phyloP scores from a whole-genome alignment of 1,284 basidiomycete species.

The Papiliotrema fonsecae region DNA sequence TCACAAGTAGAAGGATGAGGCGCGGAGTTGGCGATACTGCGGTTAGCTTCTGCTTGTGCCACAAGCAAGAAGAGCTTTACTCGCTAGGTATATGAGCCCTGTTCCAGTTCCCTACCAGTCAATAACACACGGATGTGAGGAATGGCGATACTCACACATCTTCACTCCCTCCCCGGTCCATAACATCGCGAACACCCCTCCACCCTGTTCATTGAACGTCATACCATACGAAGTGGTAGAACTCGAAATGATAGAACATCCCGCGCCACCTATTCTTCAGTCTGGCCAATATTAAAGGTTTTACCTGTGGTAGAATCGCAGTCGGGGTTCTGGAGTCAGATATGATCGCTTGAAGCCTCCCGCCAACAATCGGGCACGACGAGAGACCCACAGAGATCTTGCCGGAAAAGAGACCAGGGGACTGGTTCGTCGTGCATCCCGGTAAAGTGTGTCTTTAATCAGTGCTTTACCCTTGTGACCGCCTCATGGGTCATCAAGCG shows the following conservation, averaged over 20 bases:
- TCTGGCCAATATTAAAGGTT: neutral
- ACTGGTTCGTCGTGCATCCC: conserved; percentile 33
- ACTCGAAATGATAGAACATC: conserved; percentile 61
- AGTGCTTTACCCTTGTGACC: neutral
- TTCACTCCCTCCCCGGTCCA: conserved; percentile 65
- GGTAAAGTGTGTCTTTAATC: conserved; percentile 31
- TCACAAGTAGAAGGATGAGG: conserved; percentile 61
- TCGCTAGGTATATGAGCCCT: conserved; percentile 64
- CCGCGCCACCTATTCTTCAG: conserved; percentile 53
- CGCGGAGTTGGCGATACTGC: conserved; percentile 52
- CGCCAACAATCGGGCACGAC: neutral
- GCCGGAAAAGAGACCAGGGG: conserved; percentile 29
- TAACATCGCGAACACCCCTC: conserved; percentile 70
- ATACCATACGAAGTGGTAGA: conserved; percentile 60
- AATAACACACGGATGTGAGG: neutral
- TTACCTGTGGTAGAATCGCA: conserved; percentile 36
- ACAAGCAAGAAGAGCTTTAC: no score
- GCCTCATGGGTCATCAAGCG: no score
- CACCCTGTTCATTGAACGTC: conserved; percentile 61
- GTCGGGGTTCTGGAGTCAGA: conserved; percentile 17
- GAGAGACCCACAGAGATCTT: conserved; percentile 15
- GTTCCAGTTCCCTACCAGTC: conserved; percentile 56
- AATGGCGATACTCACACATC: conserved; percentile 54
- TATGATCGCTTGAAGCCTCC: no score
- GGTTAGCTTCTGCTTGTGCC: neutral